Base-by-base conservation (phyloP, 108 stramenopile genomes). In the Cyclotella distinguenda region DNA sequence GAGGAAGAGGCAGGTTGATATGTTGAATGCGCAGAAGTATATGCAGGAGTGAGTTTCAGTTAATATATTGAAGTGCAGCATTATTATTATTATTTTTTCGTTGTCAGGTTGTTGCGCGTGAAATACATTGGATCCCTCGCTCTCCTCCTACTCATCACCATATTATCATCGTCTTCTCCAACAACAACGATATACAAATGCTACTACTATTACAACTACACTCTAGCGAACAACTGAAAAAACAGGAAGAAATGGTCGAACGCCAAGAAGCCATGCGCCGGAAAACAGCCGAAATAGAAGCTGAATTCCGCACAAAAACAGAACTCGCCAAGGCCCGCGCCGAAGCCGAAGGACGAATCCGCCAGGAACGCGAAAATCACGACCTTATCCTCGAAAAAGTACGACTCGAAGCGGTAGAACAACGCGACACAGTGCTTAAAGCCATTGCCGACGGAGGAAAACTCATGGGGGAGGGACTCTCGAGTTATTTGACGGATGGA, bases 221-320 rank as follows among this genome's bases (percentile, higher is more conserved):
- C 28, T n/a, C 52, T 64, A 91, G 90, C 53, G 95, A 97, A 63
- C 94, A 95, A 79, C 82, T 96, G 39, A 90, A 90, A 72, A 96
- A 96, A 68, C 94, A 96, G 68, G 96, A 98, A 76, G 98, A 97
- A 86, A 90, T 91, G 83, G 88, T 95, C 12, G 84, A 81, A 65
- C 89, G 95, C 60, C 95, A 96, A 68, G 98, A 98, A 78, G 94
- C 85, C 35, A 92, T 97, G 84, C 90, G 95, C 66, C 87, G 98
- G 44, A 93, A 95, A 74, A 98, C 98, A 12, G 88, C 94, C n/a
- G 94, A 97, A 75, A 90, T 95, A 61, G 98, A 98, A 81, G 98
- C 98, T 0, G 93, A 94, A 31, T 73, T 91, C 6, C 78, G 86
- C n/a, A 91, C 88, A 7, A 88, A 86, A 63, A 93, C 89, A 8